phyloP scores from a whole-genome alignment of 441 rosid species.

The Biscutella auriculata region DNA sequence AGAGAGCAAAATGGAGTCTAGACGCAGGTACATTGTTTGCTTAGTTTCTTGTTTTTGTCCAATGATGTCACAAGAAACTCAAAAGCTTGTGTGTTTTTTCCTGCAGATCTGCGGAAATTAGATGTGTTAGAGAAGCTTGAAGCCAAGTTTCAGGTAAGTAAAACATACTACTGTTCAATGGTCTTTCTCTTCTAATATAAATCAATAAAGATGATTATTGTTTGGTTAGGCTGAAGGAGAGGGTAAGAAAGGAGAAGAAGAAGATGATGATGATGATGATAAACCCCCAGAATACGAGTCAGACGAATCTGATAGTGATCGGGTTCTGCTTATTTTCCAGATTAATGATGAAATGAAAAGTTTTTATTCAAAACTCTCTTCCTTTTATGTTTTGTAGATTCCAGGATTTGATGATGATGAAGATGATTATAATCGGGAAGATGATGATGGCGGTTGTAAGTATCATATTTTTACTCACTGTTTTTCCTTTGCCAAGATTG shows the following conservation, averaged over 20 bases:
- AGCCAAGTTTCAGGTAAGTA: constrained; percentile 6
- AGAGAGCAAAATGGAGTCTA: constrained; percentile 37
- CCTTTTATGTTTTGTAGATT: constrained; percentile 5
- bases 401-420: constrained; percentile 21
- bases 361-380: background rate
- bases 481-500: background rate
- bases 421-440: constrained; percentile 9
- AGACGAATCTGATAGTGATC: constrained; percentile 13
- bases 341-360: background rate
- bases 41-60: background rate
- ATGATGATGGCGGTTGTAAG: constrained; percentile 13
- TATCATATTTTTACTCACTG: background rate
- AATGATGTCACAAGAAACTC: background rate
- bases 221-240: constrained; percentile 18
- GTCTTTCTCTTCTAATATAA: background rate
- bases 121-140: constrained; percentile 19
- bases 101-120: constrained; percentile 10
- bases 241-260: constrained; percentile 1
- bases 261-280: constrained; percentile 9
- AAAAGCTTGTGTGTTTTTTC: background rate
- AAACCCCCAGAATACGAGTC: background rate
- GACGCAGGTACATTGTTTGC: constrained; percentile 30
- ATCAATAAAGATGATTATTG: background rate
- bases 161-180: background rate
- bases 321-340: background rate